Evolutionary conservation across 1,139 yeast genomes (phyloP).

Genomic region (Candida neerlandica): DNA sequence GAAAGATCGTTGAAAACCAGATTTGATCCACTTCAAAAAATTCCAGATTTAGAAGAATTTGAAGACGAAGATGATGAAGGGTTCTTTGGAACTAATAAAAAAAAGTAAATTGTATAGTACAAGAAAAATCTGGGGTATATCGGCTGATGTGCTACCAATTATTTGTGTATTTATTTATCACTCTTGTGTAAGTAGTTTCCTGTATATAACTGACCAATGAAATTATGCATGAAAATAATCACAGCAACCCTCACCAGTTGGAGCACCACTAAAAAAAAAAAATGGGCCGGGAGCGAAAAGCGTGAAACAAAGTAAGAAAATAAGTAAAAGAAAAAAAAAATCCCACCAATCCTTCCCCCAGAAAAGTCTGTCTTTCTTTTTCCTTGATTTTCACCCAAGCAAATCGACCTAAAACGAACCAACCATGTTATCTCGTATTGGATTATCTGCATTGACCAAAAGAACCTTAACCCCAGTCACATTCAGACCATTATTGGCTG

Average conservation of each 20-base stretch:
- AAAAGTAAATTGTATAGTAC: not conserved
- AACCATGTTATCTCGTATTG: slow-evolving; percentile 35
- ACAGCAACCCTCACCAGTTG: not conserved
- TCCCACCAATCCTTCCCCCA: slow-evolving; percentile 4
- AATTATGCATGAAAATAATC: slow-evolving; percentile 4
- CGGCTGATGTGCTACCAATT: not conserved
- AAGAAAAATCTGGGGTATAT: not conserved
- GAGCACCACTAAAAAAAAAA: not conserved
- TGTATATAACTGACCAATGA: slow-evolving; percentile 8
- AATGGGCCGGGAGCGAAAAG: not conserved
- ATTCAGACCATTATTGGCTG: slow-evolving; percentile 2
- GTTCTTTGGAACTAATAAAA: not conserved
- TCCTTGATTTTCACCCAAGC: not conserved
- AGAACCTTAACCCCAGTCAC: slow-evolving; percentile 8
- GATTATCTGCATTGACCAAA: slow-evolving; percentile 20
- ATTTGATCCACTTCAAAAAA: slow-evolving; percentile 36
- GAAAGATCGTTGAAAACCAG: slow-evolving; percentile 45
- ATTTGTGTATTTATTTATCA: not conserved
- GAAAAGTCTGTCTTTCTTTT: not conserved
- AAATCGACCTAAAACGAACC: not conserved
- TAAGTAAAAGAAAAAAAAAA: not conserved
- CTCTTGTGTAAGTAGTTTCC: not conserved
- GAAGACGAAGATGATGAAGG: slow-evolving; percentile 46
- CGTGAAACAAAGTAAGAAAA: not conserved
- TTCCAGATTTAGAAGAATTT: slow-evolving; percentile 44